Percentiles rank a stretch among this genome's conserved stretches.
Conservation (phyloP, 116 monocot species). For the Zostera marina region DNA sequence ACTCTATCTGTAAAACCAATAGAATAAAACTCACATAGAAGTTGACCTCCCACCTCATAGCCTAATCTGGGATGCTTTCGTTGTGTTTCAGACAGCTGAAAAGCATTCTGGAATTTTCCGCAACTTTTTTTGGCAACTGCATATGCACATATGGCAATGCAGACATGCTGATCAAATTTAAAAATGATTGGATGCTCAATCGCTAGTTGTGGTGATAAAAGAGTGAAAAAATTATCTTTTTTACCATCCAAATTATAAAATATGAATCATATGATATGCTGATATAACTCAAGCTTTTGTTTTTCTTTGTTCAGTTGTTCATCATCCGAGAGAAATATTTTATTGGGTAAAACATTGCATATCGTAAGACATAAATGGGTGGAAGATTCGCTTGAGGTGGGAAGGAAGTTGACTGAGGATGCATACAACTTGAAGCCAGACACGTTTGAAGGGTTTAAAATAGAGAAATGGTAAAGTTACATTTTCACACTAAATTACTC, state of each 20-base stretch:
- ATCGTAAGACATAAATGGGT: constrained; percentile 66
- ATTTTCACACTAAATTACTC: neutral
- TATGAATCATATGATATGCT: constrained; percentile 1
- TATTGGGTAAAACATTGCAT: constrained; percentile 45
- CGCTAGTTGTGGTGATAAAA: too few relatives aligned
- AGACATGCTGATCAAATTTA: too few relatives aligned
- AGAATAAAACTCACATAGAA: too few relatives aligned
- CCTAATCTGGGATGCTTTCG: too few relatives aligned
- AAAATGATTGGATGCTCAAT: neutral
- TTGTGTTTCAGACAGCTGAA: too few relatives aligned
- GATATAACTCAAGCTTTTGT: neutral
- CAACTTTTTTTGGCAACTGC: too few relatives aligned
- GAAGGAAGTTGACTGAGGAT: constrained; percentile 44
- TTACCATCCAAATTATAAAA: neutral
- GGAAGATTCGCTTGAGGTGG: constrained; percentile 53
- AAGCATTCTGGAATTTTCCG: too few relatives aligned
- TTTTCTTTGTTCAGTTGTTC: constrained; percentile 33
- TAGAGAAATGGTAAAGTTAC: constrained; percentile 9
- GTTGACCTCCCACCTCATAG: too few relatives aligned
- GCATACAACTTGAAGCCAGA: constrained; percentile 66
- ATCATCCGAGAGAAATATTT: constrained; percentile 20
- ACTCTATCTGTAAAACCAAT: too few relatives aligned
- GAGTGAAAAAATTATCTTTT: neutral
- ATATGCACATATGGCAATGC: too few relatives aligned
- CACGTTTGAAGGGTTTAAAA: constrained; percentile 7